These are phyloP conservation scores for Kwoniella shandongensis DNA, from an alignment of 768 basidiomycete species.

Conservation along the genomic window DNA sequence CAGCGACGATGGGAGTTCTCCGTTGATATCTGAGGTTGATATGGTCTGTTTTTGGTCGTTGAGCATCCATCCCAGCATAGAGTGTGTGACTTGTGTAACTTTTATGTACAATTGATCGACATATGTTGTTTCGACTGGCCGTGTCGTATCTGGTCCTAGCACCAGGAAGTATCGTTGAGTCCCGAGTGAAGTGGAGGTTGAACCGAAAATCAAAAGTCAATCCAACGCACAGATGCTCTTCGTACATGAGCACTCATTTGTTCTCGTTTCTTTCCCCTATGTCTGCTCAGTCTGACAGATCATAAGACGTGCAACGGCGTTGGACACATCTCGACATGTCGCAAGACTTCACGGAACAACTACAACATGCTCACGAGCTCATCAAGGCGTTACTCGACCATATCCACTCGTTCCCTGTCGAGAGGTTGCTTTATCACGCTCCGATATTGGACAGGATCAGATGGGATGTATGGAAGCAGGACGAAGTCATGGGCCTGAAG, in stretches of 20 bases:
- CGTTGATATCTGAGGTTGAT: slow-evolving; percentile 19
- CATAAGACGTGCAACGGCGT: no score
- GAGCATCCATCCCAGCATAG: not conserved
- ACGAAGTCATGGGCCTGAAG: slow-evolving; percentile 23
- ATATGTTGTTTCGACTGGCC: no score
- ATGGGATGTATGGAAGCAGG: slow-evolving; percentile 19
- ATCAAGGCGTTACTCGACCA: not conserved
- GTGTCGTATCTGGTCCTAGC: no score
- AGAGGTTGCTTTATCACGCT: slow-evolving; percentile 13
- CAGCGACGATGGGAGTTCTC: slow-evolving; percentile 45
- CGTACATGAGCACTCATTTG: not conserved
- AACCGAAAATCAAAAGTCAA: no score
- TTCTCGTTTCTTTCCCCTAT: not conserved
- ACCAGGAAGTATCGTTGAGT: no score
- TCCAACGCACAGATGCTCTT: not conserved
- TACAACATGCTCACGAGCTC: not conserved
- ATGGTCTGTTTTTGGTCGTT: not conserved
- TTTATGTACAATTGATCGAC: no score
- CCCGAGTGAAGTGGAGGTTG: no score
- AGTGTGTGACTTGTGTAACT: not conserved
- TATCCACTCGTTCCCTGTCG: slow-evolving; percentile 13
- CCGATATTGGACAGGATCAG: slow-evolving; percentile 19
- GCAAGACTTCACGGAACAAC: slow-evolving; percentile 10
- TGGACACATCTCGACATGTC: slow-evolving; percentile 4
- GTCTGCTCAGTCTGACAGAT: no score